These are phyloP conservation scores for Debaryomyces coudertii DNA, from an alignment of 1,139 yeast genomes.

Conservation along the genomic window DNA sequence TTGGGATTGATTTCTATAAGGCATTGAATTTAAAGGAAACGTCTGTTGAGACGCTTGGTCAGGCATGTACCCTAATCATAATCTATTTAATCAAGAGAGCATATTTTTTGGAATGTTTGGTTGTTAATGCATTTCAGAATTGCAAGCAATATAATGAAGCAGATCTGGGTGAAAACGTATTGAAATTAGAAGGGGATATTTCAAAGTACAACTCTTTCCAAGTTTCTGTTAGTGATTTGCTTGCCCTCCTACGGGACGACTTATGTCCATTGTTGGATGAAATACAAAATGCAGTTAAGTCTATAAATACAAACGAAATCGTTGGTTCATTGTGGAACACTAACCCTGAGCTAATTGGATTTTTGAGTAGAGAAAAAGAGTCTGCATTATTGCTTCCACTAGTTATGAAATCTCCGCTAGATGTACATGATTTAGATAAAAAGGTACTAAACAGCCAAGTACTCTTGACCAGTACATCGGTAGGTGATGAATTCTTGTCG, in stretches of 20 bases:
- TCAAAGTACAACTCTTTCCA: slow-evolving; percentile 1
- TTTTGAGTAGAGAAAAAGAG: slow-evolving; percentile 32
- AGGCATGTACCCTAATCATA: slow-evolving; percentile 17
- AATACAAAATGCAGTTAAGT: slow-evolving; percentile 11
- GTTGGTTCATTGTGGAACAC: slow-evolving; percentile 2
- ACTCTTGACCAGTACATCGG: slow-evolving; percentile 7
- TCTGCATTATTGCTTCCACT: slow-evolving; percentile 28
- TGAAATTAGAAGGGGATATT: slow-evolving; percentile 8
- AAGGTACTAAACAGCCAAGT: slow-evolving; percentile 14
- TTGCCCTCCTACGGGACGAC: slow-evolving; percentile 28
- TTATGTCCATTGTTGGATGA: slow-evolving; percentile 35
- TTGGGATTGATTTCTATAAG: slow-evolving; percentile 7
- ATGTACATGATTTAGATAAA: slow-evolving; percentile 15
- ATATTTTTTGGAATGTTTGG: slow-evolving; percentile 24
- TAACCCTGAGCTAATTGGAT: neutral
- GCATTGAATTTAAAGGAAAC: slow-evolving; percentile 8
- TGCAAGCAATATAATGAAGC: neutral
- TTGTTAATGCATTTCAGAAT: slow-evolving; percentile 10
- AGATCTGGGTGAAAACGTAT: neutral
- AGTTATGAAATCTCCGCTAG: slow-evolving; percentile 25
- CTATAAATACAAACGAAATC: neutral
- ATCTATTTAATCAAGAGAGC: slow-evolving; percentile 33
- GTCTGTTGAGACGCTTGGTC: slow-evolving; percentile 8
- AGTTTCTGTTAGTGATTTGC: slow-evolving; percentile 6
- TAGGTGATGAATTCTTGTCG: neutral